Evolutionary conservation across 345 rosid species (phyloP).

Genomic region (Turnera subulata): DNA sequence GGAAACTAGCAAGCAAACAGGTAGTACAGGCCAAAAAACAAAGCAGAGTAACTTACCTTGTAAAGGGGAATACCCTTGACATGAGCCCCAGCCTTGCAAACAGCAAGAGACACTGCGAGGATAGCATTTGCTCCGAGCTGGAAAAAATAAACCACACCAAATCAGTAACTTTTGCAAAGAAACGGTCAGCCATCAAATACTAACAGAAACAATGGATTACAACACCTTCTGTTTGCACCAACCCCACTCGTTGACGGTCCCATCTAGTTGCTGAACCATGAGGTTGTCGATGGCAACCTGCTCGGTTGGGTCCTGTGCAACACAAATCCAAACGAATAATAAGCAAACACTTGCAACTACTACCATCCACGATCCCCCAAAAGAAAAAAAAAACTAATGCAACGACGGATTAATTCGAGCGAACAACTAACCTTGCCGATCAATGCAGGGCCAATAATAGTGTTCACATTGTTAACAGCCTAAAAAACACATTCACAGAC

Average conservation of each 20-base stretch:
- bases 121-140: constrained; percentile 80
- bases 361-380: too few relatives aligned
- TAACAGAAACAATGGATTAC: background rate
- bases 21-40: too few relatives aligned
- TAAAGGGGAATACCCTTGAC: constrained; percentile 65
- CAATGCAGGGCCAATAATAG: constrained; percentile 59
- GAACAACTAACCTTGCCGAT: constrained; percentile 50
- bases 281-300: constrained; percentile 48
- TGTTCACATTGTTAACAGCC: constrained; percentile 61
- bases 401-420: background rate
- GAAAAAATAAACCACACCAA: background rate
- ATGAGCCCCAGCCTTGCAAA: constrained; percentile 72
- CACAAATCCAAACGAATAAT: background rate
- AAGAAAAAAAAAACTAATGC: too few relatives aligned
- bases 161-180: rapidly evolving
- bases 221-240: constrained; percentile 76
- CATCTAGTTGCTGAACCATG: constrained; percentile 73
- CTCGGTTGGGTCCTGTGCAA: constrained; percentile 51
- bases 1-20: background rate
- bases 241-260: constrained; percentile 80
- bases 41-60: constrained; percentile 33
- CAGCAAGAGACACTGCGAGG: constrained; percentile 68
- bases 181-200: background rate
- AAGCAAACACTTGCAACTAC: background rate
- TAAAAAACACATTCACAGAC: constrained; percentile 13